Evolutionary conservation across 306 rosid species (phyloP).

Genomic region (Begonia loranthoides): DNA sequence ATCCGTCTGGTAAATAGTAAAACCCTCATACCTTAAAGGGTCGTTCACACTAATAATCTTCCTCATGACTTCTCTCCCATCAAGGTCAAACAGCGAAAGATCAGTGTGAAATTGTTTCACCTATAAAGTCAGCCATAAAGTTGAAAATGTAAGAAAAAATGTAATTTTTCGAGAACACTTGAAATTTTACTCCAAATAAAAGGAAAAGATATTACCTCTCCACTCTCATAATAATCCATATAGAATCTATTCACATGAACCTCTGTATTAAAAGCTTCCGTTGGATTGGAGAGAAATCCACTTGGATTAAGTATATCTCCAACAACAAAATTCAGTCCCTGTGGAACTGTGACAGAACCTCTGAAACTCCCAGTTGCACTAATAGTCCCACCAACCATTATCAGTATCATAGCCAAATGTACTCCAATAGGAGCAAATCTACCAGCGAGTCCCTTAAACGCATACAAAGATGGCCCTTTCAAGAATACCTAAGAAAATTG

Average conservation of each 20-base stretch:
- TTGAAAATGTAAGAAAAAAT: not conserved
- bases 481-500: constrained; percentile 52
- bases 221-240: constrained; percentile 83
- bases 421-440: constrained; percentile 94
- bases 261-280: constrained; percentile 73
- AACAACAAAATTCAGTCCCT: constrained; percentile 81
- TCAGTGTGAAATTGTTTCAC: constrained; percentile 83
- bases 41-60: constrained; percentile 87
- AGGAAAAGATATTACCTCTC: constrained; percentile 49
- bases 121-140: constrained; percentile 17
- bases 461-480: constrained; percentile 80
- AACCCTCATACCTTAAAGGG: constrained; percentile 72
- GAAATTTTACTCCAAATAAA: not conserved
- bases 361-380: constrained; percentile 92
- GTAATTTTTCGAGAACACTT: not conserved
- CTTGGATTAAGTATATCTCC: constrained; percentile 82
- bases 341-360: constrained; percentile 93
- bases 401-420: constrained; percentile 74
- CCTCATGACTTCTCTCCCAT: constrained; percentile 83
- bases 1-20: constrained; percentile 91
- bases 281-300: constrained; percentile 75
- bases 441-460: constrained; percentile 80
- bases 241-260: constrained; percentile 85
- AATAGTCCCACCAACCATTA: constrained; percentile 88
- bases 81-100: constrained; percentile 56